A percentile compares a stretch with the other conserved stretches of the same genome.
These are phyloP conservation scores for Geotrichum siamense DNA, from an alignment of 1,139 yeast species.

Conservation along the genomic window DNA sequence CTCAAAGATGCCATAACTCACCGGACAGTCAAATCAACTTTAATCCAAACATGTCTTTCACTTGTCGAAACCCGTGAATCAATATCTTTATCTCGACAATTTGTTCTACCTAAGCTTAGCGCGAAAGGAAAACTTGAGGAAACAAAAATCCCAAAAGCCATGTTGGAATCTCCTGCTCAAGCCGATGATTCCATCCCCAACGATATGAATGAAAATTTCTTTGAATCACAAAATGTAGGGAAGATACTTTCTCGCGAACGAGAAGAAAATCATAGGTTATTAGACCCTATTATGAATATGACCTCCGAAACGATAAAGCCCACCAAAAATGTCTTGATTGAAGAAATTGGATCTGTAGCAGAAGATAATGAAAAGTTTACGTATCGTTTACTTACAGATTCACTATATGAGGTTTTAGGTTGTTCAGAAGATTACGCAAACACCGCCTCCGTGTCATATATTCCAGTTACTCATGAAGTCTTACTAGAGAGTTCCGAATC, in stretches of 20 bases:
- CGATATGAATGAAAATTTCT: neutral
- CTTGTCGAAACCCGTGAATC: constrained; percentile 30
- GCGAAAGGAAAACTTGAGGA: constrained; percentile 28
- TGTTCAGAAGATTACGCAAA: constrained; percentile 9
- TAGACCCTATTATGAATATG: too few species aligned
- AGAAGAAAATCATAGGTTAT: too few species aligned
- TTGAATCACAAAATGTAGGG: neutral
- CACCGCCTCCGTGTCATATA: constrained; percentile 3
- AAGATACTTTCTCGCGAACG: constrained; percentile 6
- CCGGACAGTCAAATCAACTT: constrained; percentile 55
- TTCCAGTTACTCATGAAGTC: constrained; percentile 9
- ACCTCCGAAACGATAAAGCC: too few species aligned
- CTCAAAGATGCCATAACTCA: constrained; percentile 45
- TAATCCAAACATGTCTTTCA: constrained; percentile 41
- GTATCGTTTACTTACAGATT: neutral
- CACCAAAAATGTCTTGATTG: constrained; percentile 6
- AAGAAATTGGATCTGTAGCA: constrained; percentile 6
- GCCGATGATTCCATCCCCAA: neutral
- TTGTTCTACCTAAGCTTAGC: constrained; percentile 29
- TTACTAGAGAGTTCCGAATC: neutral
- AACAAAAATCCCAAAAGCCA: constrained; percentile 20
- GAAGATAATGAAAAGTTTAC: neutral
- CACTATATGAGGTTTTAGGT: constrained; percentile 2
- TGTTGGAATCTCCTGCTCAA: constrained; percentile 12
- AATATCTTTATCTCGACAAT: constrained; percentile 24